Evolutionary conservation across 805 yeast genomes (phyloP), one percentile per base, ranked within the genome.

Genomic region (Jamesozyma piceae): DNA sequence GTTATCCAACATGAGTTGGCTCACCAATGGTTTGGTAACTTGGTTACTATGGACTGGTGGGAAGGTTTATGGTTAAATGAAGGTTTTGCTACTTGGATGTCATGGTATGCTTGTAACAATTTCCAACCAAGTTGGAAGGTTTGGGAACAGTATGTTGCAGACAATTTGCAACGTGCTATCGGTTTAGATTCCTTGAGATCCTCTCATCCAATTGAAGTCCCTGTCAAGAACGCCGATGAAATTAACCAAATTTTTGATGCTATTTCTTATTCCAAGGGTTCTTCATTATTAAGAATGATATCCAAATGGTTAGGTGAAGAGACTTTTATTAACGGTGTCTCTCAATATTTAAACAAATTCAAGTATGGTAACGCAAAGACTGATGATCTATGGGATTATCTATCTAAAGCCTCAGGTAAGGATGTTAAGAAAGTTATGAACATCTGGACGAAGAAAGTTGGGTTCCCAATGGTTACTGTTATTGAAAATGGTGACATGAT

Each of bases 21-120:
- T 10, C 95, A 85, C 63, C 92, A 86, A 59, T 86, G 95, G 95
- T 86, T 85, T 55, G 95, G 95, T 43, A 81, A 86, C 62, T 72
- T 82, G 52, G 90, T 84, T 47, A 86, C 95, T 37, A 86, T 85
- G 95, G 78, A 82, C 54, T 86, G 94, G 92, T 85, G 95, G 95
- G 86, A 85, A 53, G 92, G 83, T 54, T 70, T 85, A 51, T 85
- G 95, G 95, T 74, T 85, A 47, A 85, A 85, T 57, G 95, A 85
- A 65, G 92, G 94, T 13, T 85, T 85, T 65, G 95, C 95, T 15
- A 85, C 95, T 22, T 85, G 85, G 80, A 82, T 82, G 57, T 51
- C 55, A 9, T 48, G 52, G 46, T 48, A 51, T 42, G 80, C 88
- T 15, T 80, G 80, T 41, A 80, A 82, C 55, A 62, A 72, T 49